Base-by-base conservation (phyloP, 2,329 filamentous ascomycete genomes). In the Penicillium sp. region DNA sequence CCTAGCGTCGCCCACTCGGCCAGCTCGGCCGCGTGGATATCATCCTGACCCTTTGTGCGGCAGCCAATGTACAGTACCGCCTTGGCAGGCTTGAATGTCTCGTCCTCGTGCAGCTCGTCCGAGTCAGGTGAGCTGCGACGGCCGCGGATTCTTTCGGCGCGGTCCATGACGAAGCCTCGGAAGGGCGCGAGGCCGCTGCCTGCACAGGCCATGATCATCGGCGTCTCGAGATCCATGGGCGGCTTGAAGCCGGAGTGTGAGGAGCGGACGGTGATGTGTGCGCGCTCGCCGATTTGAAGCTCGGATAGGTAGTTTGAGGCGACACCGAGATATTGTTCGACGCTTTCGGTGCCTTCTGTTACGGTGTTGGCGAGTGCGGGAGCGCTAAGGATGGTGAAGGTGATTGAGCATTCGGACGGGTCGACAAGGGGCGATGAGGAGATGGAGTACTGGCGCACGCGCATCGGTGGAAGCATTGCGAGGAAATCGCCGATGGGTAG, bases 401-500 rank as follows among this genome's bases (percentile, higher is more conserved):
- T 91, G 26, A 92, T 78, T 0, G 86, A 85, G 47, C 82, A 81
- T 53, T 78, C 77, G 10, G 73, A 75, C 0, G 82, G 77, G 57
- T 86, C 79, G 58, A 76, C 77, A 0, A 90, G 77, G 0, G 88
- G 87, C 0, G 88, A 90, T 0, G 88, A 91, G 0, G 88, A 91
- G 65, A 92, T 90, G 30, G 85, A 89, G 76, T 91, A 91, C 69
- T 90, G 86, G n/a, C 88, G 82, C 36, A 89, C 80, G 27, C 88
- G 84, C 85, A 94, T 89, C 0, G 89, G 86, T 1, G 88, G 87
- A 0, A 91, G 80, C 79, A 91, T 86, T 32, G 80, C 78, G 7
- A 94, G 78, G 74, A 88, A 93, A 16, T 82, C 74, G 3, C 80
- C 80, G 23, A 94, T 80, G 0, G 88, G 79, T 0, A 93, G 71